These are phyloP conservation scores for Candida coleopterorum DNA, from an alignment of 805 yeast genomes.

Conservation along the genomic window DNA sequence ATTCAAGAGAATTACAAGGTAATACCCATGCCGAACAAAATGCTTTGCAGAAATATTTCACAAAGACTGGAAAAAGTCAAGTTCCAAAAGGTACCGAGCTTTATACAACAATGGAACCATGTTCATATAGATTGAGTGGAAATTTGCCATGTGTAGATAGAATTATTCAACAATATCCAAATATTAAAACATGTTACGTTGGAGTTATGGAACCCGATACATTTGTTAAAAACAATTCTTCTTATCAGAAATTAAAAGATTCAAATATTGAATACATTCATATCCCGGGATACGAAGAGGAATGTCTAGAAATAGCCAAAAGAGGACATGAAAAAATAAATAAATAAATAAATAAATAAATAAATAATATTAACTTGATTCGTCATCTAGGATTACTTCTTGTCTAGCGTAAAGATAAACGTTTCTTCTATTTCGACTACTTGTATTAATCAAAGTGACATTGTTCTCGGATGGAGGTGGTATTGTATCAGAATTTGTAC, in stretches of 20 bases:
- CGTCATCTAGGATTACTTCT: constrained; percentile 25
- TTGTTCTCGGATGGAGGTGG: constrained; percentile 4
- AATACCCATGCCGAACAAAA: constrained; percentile 98
- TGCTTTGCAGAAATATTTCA: constrained; percentile 72
- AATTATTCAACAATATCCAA: constrained; percentile 43
- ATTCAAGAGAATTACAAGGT: constrained; percentile 86
- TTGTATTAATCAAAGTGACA: neutral
- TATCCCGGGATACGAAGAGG: constrained; percentile 78
- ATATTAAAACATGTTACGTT: constrained; percentile 73
- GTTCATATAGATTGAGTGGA: constrained; percentile 84
- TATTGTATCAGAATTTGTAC: neutral
- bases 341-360: neutral
- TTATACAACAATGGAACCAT: constrained; percentile 97
- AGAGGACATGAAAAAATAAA: constrained; percentile 54
- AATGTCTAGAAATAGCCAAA: constrained; percentile 63
- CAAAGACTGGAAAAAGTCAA: constrained; percentile 24
- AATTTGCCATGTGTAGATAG: constrained; percentile 85
- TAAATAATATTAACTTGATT: constrained; percentile 6
- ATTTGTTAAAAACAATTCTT: constrained; percentile 75
- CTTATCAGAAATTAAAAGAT: constrained; percentile 48
- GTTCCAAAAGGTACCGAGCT: constrained; percentile 76
- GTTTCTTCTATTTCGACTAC: constrained; percentile 22
- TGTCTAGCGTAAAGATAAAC: constrained; percentile 36
- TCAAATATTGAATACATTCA: constrained; percentile 68
- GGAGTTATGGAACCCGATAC: constrained; percentile 90